Evolutionary conservation across 2,329 filamentous ascomycete genomes (phyloP).

Genomic region (Nannizzia gypsea): DNA sequence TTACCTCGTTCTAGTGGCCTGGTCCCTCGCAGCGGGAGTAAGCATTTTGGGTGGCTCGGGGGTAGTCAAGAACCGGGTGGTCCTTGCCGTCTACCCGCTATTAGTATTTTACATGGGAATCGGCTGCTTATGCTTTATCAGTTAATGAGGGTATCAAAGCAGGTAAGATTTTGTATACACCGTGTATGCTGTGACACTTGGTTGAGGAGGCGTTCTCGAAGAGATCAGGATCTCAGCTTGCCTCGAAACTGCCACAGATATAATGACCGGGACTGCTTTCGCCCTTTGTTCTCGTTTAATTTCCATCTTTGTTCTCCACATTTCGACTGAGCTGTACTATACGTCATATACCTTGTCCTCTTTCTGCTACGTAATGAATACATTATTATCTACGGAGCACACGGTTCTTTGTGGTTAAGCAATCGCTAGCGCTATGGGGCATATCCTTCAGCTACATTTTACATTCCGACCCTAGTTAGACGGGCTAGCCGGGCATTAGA

Average conservation of each 20-base stretch:
- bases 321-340: not conserved
- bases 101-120: conserved; percentile 91
- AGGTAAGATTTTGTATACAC: not conserved
- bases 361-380: not conserved
- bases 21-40: conserved; percentile 89
- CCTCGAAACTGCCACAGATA: not conserved
- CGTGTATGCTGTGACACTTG: not conserved
- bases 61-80: conserved; percentile 87
- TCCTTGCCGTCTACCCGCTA: conserved; percentile 84
- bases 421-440: not conserved
- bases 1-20: conserved; percentile 75
- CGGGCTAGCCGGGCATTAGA: too few relatives aligned
- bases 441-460: too few relatives aligned
- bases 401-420: not conserved
- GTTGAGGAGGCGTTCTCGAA: not conserved
- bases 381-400: not conserved
- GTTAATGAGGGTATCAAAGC: conserved; percentile 37
- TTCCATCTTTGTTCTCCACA: not conserved
- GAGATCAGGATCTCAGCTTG: not conserved
- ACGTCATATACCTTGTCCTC: not conserved
- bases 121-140: conserved; percentile 94
- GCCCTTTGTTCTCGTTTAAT: not conserved
- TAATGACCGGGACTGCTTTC: not conserved
- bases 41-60: conserved; percentile 93
- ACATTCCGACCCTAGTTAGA: too few relatives aligned